Conservation (phyloP, 2,329 filamentous ascomycete genomes). For the Myrmaecium sp. region DNA sequence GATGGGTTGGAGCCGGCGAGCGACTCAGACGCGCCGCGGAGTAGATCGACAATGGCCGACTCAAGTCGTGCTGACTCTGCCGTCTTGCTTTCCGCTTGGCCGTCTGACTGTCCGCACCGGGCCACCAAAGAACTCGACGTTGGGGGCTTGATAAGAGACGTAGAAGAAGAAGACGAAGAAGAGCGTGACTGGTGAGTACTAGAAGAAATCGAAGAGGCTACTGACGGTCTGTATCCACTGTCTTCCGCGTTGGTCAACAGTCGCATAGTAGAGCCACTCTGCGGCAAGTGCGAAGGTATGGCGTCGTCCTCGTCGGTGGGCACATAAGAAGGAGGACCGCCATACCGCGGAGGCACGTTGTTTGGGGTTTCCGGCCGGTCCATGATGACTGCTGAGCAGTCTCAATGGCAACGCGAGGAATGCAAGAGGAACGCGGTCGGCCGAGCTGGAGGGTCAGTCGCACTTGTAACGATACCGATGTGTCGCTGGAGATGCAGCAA, state of each 20-base stretch:
- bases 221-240: conserved; percentile 25
- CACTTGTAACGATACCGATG: too few species aligned
- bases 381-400: conserved; percentile 14
- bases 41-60: conserved; percentile 25
- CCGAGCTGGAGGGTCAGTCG: too few species aligned
- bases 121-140: conserved; percentile 1
- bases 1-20: conserved; percentile 8
- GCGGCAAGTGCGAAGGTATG: conserved; percentile 8
- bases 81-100: conserved; percentile 8
- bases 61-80: conserved; percentile 17
- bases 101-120: conserved; percentile 3
- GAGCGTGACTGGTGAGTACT: conserved; percentile 3
- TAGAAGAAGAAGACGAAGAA: conserved; percentile 9
- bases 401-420: too few species aligned
- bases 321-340: conserved; percentile 26
- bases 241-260: conserved; percentile 31
- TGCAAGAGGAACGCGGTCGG: too few species aligned
- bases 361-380: conserved; percentile 17
- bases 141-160: conserved; percentile 10
- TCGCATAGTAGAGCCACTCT: conserved; percentile 30
- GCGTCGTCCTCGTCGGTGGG: conserved; percentile 22
- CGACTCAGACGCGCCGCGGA: conserved; percentile 23
- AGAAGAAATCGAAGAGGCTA: conserved; percentile 14
- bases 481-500: too few species aligned
- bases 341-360: conserved; percentile 16